These are phyloP conservation scores for Basipetospora chlamydospora DNA, from an alignment of 2,329 filamentous ascomycete species.

Conservation along the genomic window DNA sequence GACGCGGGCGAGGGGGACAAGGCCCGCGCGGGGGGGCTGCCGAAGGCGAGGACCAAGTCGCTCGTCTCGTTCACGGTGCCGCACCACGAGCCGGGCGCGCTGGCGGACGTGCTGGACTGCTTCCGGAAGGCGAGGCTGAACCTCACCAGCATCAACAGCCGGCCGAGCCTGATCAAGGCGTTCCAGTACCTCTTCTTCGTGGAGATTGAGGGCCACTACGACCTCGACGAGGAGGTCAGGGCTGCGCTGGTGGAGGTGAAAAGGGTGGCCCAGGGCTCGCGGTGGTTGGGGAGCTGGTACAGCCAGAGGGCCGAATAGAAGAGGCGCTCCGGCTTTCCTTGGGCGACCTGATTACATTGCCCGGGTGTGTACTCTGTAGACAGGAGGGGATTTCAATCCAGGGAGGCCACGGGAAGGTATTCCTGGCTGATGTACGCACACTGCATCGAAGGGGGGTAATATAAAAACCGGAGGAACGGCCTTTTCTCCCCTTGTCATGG, in stretches of 20 bases:
- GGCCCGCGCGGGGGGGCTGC: not conserved
- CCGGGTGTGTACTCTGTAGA: too few relatives aligned
- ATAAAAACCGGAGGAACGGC: too few relatives aligned
- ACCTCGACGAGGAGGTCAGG: constrained; percentile 35
- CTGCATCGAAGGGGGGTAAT: too few relatives aligned
- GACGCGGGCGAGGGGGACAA: not conserved
- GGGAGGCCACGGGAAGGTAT: too few relatives aligned
- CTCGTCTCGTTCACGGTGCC: constrained; percentile 73
- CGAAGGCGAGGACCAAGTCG: constrained; percentile 40
- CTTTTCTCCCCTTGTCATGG: too few relatives aligned
- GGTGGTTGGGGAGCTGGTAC: constrained; percentile 59
- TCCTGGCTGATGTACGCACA: too few relatives aligned
- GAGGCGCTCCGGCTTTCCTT: too few relatives aligned
- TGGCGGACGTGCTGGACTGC: constrained; percentile 66
- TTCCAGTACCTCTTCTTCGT: constrained; percentile 96
- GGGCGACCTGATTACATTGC: too few relatives aligned
- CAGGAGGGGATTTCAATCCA: too few relatives aligned
- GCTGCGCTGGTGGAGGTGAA: constrained; percentile 44
- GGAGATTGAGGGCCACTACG: constrained; percentile 58
- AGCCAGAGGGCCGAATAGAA: not conserved
- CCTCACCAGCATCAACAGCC: constrained; percentile 77
- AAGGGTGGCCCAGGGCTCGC: constrained; percentile 43
- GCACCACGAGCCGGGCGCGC: constrained; percentile 62
- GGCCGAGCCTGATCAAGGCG: constrained; percentile 57
- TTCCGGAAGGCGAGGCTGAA: constrained; percentile 65